These are phyloP conservation scores for Neurospora sp. DNA, from an alignment of 495 filamentous ascomycete species.

Conservation along the genomic window DNA sequence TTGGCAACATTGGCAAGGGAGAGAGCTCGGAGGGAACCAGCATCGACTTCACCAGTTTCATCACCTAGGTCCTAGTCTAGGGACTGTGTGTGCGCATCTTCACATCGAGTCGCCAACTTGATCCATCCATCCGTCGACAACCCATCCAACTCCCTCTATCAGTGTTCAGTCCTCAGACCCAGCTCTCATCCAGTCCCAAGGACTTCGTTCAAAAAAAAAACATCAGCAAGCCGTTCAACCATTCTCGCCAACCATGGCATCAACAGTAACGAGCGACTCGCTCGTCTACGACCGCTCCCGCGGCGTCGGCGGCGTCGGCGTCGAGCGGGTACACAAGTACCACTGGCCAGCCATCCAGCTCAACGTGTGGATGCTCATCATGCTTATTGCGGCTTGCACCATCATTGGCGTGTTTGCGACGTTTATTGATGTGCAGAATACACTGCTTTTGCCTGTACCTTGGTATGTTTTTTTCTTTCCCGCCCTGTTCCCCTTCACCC, in stretches of 20 bases:
- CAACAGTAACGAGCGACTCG: conserved; percentile 28
- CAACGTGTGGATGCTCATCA: conserved; percentile 85
- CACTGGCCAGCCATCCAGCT: conserved; percentile 91
- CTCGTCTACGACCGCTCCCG: conserved; percentile 31
- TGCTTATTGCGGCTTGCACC: conserved; percentile 65
- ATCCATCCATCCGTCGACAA: neutral
- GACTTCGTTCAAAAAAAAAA: neutral
- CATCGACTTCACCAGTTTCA: neutral
- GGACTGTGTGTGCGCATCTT: neutral
- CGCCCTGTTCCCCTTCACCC: neutral
- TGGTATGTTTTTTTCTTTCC: conserved; percentile 53
- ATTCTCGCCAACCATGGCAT: conserved; percentile 26
- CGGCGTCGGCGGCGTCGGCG: conserved; percentile 11
- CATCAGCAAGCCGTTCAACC: neutral
- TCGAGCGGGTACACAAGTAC: conserved; percentile 54
- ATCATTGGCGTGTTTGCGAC: conserved; percentile 80
- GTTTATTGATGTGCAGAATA: conserved; percentile 72
- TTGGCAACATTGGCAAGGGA: neutral
- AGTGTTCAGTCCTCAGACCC: neutral
- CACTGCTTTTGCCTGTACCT: conserved; percentile 59
- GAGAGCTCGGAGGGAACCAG: neutral
- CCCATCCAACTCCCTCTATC: neutral
- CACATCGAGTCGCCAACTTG: neutral
- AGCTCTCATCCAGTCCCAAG: neutral
- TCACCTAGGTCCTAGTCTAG: neutral